Evolutionary conservation across 2,329 filamentous ascomycete species (phyloP), one percentile per base, ranked within the genome.

Genomic region (Cytospora piceicola): DNA sequence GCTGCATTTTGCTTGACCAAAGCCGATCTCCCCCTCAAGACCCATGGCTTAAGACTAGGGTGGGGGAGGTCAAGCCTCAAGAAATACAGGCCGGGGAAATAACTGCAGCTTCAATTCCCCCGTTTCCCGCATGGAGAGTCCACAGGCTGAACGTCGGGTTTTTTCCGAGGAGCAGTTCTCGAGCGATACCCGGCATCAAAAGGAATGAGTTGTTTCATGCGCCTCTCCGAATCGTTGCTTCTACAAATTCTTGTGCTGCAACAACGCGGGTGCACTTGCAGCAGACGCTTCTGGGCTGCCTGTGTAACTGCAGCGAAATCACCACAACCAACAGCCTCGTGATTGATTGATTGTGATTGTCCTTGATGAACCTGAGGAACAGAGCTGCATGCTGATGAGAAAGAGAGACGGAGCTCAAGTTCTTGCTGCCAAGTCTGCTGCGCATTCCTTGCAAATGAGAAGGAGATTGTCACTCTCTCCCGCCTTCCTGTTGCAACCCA

Each of bases 251-350:
- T 24, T 49, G 46, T 49, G 46, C 46, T 24, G 46, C 46, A 12
- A n/a, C n/a, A 49, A 12, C n/a, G 11, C 46, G 42, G 53, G 20
- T 57, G 42, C 61, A 58, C 22, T 42, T 54, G 52, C 30, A 54
- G 42, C 51, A 42, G 57, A 61, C 34, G 53, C 63, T 60, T 65
- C 63, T 65, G 63, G 63, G 36, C 57, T 49, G 9, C 24, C 39
- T 36, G 63, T 65, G 57, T 42, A 46, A 61, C 63, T 29, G 51
- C 51, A 57, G 56, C 63, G 29, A 51, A 14, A 58, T 49, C 60
- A 20, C 62, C 15, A 27, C 29, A n/a, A 46, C n/a, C 20, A 46
- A 49, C 36, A 49, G 49, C 58, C 32, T 24, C 53, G 34, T 49
- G n/a, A 49, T 29, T 29, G n/a, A 49, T n/a, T n/a, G n/a, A n/a